Percentiles rank a stretch among this genome's conserved stretches.
Conservation (phyloP, 139 green algal species). For the Volvox reticuliferus region DNA sequence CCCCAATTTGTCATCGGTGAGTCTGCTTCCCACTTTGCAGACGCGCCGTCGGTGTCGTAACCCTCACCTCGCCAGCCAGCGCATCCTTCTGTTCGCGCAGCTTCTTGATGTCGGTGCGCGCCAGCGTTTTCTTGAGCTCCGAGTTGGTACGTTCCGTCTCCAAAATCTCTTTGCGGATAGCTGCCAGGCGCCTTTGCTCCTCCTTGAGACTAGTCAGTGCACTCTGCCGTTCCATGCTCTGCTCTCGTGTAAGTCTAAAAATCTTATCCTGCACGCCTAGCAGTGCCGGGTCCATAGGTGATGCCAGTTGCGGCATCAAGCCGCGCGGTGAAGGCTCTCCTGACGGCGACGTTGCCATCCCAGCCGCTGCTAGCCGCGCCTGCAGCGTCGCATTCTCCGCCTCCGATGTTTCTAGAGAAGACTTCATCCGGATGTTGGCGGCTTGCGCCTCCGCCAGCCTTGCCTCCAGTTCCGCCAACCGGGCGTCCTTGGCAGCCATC, state of each 20-base stretch:
- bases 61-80: constrained; percentile 7
- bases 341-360: neutral
- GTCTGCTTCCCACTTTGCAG: too few species aligned
- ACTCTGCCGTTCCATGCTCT: constrained; percentile 12
- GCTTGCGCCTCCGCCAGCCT: constrained; percentile 14
- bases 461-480: constrained; percentile 3
- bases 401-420: constrained; percentile 17
- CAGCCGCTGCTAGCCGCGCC: neutral
- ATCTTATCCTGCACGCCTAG: constrained; percentile 50
- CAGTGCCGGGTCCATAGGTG: constrained; percentile 33
- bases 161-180: constrained; percentile 42
- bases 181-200: constrained; percentile 46
- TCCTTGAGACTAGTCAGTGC: constrained; percentile 39
- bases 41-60: too few species aligned
- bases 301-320: neutral
- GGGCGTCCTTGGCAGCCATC: neutral
- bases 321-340: neutral
- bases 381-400: constrained; percentile 1
- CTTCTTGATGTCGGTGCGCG: constrained; percentile 40
- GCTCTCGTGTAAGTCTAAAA: constrained; percentile 38
- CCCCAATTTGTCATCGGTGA: too few species aligned
- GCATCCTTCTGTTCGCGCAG: constrained; percentile 37
- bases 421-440: neutral
- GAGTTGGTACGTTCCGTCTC: constrained; percentile 36
- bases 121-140: constrained; percentile 44